phyloP scores from a whole-genome alignment of 2,329 filamentous ascomycete species.

The Phyllosticta capitalensis region DNA sequence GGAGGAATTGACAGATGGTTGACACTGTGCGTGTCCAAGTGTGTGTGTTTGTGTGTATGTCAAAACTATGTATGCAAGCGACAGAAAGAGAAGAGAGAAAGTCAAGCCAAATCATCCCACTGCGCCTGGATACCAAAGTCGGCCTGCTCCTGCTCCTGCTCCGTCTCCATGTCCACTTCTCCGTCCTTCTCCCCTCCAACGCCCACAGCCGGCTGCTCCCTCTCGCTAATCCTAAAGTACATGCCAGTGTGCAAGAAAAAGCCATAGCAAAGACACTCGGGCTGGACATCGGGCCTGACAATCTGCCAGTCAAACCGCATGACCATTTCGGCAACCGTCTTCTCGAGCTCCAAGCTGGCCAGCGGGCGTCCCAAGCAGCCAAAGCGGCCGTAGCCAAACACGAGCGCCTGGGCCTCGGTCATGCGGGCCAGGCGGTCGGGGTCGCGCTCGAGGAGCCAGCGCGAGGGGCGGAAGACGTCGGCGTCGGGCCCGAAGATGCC shows the following conservation, averaged over 20 bases:
- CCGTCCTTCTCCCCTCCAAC: neutral
- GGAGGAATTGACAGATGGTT: too few species aligned
- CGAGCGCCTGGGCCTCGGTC: slow-evolving; percentile 25
- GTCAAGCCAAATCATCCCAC: neutral
- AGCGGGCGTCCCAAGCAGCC: slow-evolving; percentile 25
- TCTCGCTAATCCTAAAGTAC: slow-evolving; percentile 12
- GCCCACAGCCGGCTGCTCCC: neutral
- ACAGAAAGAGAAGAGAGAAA: too few species aligned
- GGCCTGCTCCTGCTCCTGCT: neutral
- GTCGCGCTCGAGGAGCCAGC: slow-evolving; percentile 25
- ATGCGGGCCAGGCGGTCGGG: slow-evolving; percentile 18
- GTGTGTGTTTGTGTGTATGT: too few species aligned
- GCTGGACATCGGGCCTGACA: slow-evolving; percentile 4
- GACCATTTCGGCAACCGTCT: slow-evolving; percentile 32
- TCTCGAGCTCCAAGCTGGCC: slow-evolving; percentile 30
- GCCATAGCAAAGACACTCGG: slow-evolving; percentile 19
- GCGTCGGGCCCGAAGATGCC: slow-evolving; percentile 29
- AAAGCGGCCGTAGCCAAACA: slow-evolving; percentile 30
- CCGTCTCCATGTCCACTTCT: neutral
- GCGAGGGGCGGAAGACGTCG: slow-evolving; percentile 29
- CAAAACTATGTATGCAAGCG: too few species aligned
- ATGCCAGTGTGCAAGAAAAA: slow-evolving; percentile 13
- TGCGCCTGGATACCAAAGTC: slow-evolving; percentile 4
- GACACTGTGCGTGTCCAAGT: too few species aligned
- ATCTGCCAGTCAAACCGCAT: slow-evolving; percentile 2